Conservation (phyloP, 139 green algal genomes). For the Edaphochlamys debaryana region DNA sequence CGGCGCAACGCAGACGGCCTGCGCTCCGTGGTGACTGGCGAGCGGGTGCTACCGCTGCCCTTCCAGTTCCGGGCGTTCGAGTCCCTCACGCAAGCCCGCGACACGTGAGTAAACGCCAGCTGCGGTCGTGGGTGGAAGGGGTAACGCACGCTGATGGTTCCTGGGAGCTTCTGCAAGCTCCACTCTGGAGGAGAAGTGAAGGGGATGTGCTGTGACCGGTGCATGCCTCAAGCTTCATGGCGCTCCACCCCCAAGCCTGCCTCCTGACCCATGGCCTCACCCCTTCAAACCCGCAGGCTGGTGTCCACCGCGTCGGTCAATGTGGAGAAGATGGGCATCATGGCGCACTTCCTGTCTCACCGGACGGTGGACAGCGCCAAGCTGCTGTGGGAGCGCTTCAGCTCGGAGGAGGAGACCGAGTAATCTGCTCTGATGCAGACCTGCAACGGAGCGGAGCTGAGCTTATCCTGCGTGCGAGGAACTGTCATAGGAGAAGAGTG, state of each 20-base stretch:
- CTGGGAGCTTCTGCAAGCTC: too few species aligned
- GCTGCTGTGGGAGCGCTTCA: background rate
- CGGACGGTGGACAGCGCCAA: background rate
- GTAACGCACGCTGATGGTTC: background rate
- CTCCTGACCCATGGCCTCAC: too few species aligned
- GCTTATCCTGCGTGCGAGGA: too few species aligned
- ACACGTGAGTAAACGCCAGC: background rate
- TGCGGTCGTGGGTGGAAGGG: background rate
- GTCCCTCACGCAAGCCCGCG: background rate
- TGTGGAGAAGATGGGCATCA: conserved; percentile 4
- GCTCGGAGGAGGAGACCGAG: conserved; percentile 16
- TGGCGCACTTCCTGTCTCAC: conserved; percentile 4
- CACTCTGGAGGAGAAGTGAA: too few species aligned
- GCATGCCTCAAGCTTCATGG: background rate
- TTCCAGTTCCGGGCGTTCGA: conserved; percentile 11
- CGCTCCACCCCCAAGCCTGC: background rate
- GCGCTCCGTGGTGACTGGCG: background rate
- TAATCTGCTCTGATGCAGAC: too few species aligned
- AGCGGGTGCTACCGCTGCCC: conserved; percentile 5
- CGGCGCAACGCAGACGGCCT: background rate
- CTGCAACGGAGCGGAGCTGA: too few species aligned
- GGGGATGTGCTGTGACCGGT: background rate
- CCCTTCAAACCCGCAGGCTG: conserved; percentile 6
- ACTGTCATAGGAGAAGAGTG: too few species aligned
- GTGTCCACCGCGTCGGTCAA: background rate